phyloP scores from a whole-genome alignment of 2,329 filamentous ascomycete species.

The Aspergillus niger region DNA sequence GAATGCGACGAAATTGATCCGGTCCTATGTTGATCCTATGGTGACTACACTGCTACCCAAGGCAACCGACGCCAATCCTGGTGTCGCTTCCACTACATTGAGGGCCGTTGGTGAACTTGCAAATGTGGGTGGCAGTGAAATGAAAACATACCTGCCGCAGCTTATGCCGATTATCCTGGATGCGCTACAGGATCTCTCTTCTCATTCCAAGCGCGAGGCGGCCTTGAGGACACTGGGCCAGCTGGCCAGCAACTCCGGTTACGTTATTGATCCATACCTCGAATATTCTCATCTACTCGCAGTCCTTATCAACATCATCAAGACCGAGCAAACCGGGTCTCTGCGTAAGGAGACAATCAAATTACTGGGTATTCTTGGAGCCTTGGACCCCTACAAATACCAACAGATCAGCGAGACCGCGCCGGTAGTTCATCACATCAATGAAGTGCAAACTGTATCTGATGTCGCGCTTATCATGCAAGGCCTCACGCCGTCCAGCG shows the following conservation, averaged over 20 bases:
- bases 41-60: conserved; percentile 93
- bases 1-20: conserved; percentile 89
- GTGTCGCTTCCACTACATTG: conserved; percentile 91
- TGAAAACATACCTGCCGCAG: conserved; percentile 85
- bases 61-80: conserved; percentile 78
- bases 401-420: conserved; percentile 87
- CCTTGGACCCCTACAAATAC: conserved; percentile 93
- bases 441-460: conserved; percentile 70
- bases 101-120: conserved; percentile 93
- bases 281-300: conserved; percentile 94
- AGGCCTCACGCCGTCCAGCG: conserved; percentile 90
- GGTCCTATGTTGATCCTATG: conserved; percentile 96
- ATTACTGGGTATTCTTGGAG: conserved; percentile 90
- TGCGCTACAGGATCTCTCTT: conserved; percentile 90
- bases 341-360: conserved; percentile 94
- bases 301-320: conserved; percentile 89
- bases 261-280: conserved; percentile 93
- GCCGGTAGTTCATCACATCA: conserved; percentile 74
- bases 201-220: conserved; percentile 84
- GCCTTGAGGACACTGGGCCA: conserved; percentile 89
- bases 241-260: conserved; percentile 91
- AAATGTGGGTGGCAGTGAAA: conserved; percentile 89
- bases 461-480: conserved; percentile 99
- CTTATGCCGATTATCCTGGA: conserved; percentile 96
- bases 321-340: conserved; percentile 83